phyloP scores from a whole-genome alignment of 2,329 filamentous ascomycete species.

The Penicillium glabrum region DNA sequence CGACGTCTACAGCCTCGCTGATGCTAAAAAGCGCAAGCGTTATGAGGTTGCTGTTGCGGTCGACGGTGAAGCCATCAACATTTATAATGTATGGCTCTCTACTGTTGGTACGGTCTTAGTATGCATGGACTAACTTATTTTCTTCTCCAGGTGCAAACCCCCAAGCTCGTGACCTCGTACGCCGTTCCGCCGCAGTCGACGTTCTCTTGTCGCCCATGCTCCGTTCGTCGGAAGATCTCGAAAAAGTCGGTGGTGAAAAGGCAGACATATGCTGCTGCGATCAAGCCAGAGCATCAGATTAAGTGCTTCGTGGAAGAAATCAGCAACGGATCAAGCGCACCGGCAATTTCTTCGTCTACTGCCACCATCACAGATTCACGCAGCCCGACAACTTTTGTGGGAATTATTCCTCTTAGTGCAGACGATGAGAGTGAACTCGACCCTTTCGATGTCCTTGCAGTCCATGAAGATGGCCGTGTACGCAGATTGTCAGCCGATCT shows the following conservation, averaged over 20 bases:
- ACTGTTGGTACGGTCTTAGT: not conserved
- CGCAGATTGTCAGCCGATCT: conserved; percentile 42
- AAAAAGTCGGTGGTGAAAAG: conserved; percentile 48
- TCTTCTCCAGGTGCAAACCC: conserved; percentile 56
- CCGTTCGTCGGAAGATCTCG: conserved; percentile 53
- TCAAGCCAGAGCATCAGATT: conserved; percentile 51
- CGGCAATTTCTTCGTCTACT: conserved; percentile 40
- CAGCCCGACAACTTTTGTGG: conserved; percentile 40
- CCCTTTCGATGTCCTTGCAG: conserved; percentile 41
- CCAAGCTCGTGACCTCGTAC: conserved; percentile 61
- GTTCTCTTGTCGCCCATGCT: conserved; percentile 59
- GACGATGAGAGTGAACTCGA: conserved; percentile 27
- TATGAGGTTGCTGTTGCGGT: conserved; percentile 61
- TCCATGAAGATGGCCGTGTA: conserved; percentile 46
- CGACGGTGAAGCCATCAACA: conserved; percentile 61
- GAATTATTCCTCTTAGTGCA: conserved; percentile 33
- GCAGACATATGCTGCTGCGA: conserved; percentile 57
- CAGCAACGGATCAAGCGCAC: conserved; percentile 30
- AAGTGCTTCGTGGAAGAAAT: conserved; percentile 56
- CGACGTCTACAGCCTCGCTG: conserved; percentile 54
- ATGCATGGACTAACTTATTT: conserved; percentile 5
- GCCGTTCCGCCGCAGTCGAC: conserved; percentile 60
- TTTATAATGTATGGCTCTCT: conserved; percentile 55
- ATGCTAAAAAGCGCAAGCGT: conserved; percentile 61
- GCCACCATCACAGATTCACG: conserved; percentile 38